phyloP scores from a whole-genome alignment of 495 filamentous ascomycete genomes.

The Annulohypoxylon stygium region DNA sequence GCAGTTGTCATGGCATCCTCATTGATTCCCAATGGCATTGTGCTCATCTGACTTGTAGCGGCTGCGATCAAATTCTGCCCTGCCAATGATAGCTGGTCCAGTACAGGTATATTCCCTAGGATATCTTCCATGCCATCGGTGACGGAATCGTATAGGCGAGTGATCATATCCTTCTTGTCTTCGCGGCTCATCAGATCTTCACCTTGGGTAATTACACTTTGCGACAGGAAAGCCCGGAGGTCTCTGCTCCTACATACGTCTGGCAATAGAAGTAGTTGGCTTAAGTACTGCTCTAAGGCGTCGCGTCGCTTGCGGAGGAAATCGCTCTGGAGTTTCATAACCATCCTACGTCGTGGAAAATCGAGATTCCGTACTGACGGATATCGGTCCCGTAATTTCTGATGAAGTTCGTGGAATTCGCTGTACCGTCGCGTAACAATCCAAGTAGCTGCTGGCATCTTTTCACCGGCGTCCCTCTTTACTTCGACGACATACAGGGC shows the following conservation, averaged over 20 bases:
- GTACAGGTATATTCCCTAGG: conserved; percentile 91
- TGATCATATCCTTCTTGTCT: conserved; percentile 90
- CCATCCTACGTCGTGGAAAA: conserved; percentile 90
- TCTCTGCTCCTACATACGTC: conserved; percentile 95
- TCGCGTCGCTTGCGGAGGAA: conserved; percentile 90
- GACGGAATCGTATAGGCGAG: conserved; percentile 94
- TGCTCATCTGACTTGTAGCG: conserved; percentile 80
- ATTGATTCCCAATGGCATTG: conserved; percentile 61
- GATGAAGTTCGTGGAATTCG: conserved; percentile 96
- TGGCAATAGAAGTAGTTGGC: conserved; percentile 84
- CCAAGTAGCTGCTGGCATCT: conserved; percentile 89
- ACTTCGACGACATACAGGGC: conserved; percentile 96
- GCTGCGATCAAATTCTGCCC: conserved; percentile 94
- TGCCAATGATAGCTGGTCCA: conserved; percentile 93
- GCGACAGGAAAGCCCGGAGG: conserved; percentile 92
- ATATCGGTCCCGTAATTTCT: conserved; percentile 85
- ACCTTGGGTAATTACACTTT: conserved; percentile 78
- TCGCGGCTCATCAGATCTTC: conserved; percentile 61
- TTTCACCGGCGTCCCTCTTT: conserved; percentile 85
- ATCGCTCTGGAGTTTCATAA: conserved; percentile 95
- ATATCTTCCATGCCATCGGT: conserved; percentile 99
- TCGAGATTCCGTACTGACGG: conserved; percentile 88
- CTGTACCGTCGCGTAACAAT: conserved; percentile 86
- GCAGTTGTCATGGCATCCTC: conserved; percentile 74
- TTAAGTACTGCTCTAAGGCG: conserved; percentile 87